Percentiles rank a stretch among this genome's conserved stretches.
phyloP scores from a whole-genome alignment of 345 rosid genomes.

The Turritis glabra region DNA sequence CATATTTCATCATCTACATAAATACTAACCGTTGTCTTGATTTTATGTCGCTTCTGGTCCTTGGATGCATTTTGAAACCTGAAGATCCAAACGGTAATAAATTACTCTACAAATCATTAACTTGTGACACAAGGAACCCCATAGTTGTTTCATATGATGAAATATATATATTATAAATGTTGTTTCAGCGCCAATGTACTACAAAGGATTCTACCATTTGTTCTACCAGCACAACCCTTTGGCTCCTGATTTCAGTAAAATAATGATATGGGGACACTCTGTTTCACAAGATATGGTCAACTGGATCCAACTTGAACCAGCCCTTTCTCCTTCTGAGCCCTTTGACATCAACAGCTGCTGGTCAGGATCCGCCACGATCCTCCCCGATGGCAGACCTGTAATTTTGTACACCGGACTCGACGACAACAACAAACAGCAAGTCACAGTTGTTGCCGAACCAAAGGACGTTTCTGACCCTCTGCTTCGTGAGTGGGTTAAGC shows the following conservation, averaged over 20 bases:
- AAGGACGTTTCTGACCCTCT: conserved; percentile 59
- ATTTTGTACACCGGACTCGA: conserved; percentile 65
- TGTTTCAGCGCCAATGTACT: conserved; percentile 70
- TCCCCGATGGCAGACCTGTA: conserved; percentile 56
- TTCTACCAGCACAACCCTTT: conserved; percentile 57
- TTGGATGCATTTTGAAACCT: conserved; percentile 14
- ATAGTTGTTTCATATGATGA: not conserved
- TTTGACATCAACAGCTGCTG: conserved; percentile 66
- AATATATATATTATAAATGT: conserved; percentile 1
- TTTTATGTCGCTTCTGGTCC: not conserved
- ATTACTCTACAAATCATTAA: not conserved
- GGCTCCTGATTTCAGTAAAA: conserved; percentile 49
- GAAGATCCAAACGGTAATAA: conserved; percentile 30
- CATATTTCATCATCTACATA: not conserved
- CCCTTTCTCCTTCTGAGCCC: conserved; percentile 56
- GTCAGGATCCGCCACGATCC: conserved; percentile 71
- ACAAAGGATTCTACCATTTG: conserved; percentile 57
- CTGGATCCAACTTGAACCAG: conserved; percentile 62
- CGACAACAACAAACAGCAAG: conserved; percentile 38
- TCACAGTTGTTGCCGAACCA: conserved; percentile 65
- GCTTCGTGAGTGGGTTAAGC: conserved; percentile 63
- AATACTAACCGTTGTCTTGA: not conserved
- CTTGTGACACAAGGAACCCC: not conserved
- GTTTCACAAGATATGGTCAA: conserved; percentile 66
- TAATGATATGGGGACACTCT: conserved; percentile 70